Conservation (phyloP, 179 eudicot genomes). For the Drosera spatulata region DNA sequence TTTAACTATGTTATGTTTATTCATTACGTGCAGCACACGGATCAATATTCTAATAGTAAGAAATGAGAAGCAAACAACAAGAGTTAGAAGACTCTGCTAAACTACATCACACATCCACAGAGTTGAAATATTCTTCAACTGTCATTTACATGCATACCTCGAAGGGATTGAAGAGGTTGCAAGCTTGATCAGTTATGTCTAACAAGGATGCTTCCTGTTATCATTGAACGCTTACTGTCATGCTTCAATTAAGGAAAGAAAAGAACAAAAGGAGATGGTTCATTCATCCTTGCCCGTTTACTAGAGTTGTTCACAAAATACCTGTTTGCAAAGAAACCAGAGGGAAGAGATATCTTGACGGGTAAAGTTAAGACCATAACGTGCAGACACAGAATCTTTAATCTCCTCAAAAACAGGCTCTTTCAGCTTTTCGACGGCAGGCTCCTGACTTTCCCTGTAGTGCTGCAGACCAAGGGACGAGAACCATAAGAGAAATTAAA, state of each 20-base stretch:
- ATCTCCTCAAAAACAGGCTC: slow-evolving; percentile 74
- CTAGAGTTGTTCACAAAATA: slow-evolving; percentile 4
- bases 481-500: too few species aligned
- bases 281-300: not conserved
- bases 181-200: slow-evolving; percentile 77
- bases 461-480: slow-evolving; percentile 26
- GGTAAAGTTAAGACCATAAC: slow-evolving; percentile 71
- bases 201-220: slow-evolving; percentile 85
- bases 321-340: slow-evolving; percentile 98
- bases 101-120: not conserved
- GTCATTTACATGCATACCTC: slow-evolving; percentile 35
- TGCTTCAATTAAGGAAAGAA: too few species aligned
- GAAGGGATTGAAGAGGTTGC: slow-evolving; percentile 54
- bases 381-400: slow-evolving; percentile 34
- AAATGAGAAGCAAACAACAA: too few species aligned
- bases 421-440: slow-evolving; percentile 72
- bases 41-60: too few species aligned
- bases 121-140: not conserved
- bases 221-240: not conserved
- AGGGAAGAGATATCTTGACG: slow-evolving; percentile 63
- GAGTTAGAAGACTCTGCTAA: too few species aligned
- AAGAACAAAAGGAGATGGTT: not conserved
- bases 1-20: too few species aligned
- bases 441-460: slow-evolving; percentile 62
- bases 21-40: too few species aligned